These are phyloP conservation scores for Durotheca rogersii DNA, from an alignment of 495 filamentous ascomycete genomes.

Conservation along the genomic window DNA sequence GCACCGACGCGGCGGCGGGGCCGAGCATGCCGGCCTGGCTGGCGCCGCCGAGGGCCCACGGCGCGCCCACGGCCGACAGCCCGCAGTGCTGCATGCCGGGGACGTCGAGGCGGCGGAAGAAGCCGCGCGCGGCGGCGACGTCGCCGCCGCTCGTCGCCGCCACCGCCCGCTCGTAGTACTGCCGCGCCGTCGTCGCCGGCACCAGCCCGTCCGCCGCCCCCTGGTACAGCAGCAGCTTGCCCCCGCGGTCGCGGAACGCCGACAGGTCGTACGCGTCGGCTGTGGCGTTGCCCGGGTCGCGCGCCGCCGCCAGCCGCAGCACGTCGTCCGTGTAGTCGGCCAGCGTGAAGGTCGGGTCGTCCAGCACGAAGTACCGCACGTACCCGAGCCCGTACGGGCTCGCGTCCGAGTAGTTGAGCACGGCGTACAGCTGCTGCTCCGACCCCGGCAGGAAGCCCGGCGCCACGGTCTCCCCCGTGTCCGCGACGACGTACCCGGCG, in stretches of 20 bases:
- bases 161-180: slow-evolving; percentile 50
- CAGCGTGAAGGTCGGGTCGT: slow-evolving; percentile 43
- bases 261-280: slow-evolving; percentile 52
- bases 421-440: slow-evolving; percentile 42
- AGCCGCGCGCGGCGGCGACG: slow-evolving; percentile 25
- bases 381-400: slow-evolving; percentile 45
- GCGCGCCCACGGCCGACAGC: slow-evolving; percentile 32
- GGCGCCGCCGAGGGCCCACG: slow-evolving; percentile 42
- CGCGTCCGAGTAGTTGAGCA: slow-evolving; percentile 39
- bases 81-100: slow-evolving; percentile 46
- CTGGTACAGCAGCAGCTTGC: slow-evolving; percentile 59
- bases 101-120: slow-evolving; percentile 42
- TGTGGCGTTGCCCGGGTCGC: slow-evolving; percentile 49
- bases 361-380: slow-evolving; percentile 45
- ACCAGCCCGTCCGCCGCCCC: slow-evolving; percentile 53
- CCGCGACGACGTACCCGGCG: slow-evolving; percentile 47
- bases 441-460: slow-evolving; percentile 49
- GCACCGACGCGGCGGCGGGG: slow-evolving; percentile 33
- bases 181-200: slow-evolving; percentile 40
- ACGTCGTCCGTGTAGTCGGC: slow-evolving; percentile 40
- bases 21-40: slow-evolving; percentile 32
- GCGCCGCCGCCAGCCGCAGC: slow-evolving; percentile 38
- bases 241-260: slow-evolving; percentile 48
- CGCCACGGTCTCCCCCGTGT: slow-evolving; percentile 56
- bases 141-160: slow-evolving; percentile 35